Evolutionary conservation across 768 basidiomycete genomes (phyloP), one percentile per base, ranked within the genome.

Genomic region (Kondoa malvinella): DNA sequence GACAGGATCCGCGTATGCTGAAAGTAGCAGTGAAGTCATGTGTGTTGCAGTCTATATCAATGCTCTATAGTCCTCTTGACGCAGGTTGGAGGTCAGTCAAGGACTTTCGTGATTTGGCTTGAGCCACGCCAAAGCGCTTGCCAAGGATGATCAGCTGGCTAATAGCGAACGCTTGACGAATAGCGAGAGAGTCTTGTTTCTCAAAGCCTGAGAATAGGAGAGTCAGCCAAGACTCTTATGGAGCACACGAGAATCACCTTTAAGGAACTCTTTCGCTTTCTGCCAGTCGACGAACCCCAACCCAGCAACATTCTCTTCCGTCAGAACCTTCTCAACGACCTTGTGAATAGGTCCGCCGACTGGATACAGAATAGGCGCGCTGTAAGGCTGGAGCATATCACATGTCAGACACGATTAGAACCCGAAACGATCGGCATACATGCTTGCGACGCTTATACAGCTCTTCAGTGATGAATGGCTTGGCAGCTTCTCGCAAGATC

Each of bases 401-500:
- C 32, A 29, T 67, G 60, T 60, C 63, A 61, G 26, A 57, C 27
- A 12, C 27, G 34, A 60, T 67, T 61, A 57, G 60, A 12, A 32
- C 56, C 34, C 26, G 8, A 16, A 56, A 66, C 25, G 30, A 16
- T 61, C 2, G 14, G 4, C 27, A 29, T n/a, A 33, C 31, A 32
- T 30, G 64, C 32, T 56, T 25, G 57, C 69, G 64, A 29, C 71
- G 66, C 17, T 67, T 68, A 31, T 74, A 74, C 3, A 75, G 67
- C 58, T 76, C 75, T 14, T 68, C 61, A 26, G 75, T 74, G 34
- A 76, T 72, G 71, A 74, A 76, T 1, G 74, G 74, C 63, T 72
- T 74, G 33, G 71, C 74, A 14, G 75, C 75, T 65, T 76, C 74
- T 26, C 75, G 65, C 59, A 75, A 63, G 29, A 72, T 71, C 40